A percentile compares a stretch with the other conserved stretches of the same genome.
Conservation (phyloP, 2,329 filamentous ascomycete species). For the Fusarium secorum region DNA sequence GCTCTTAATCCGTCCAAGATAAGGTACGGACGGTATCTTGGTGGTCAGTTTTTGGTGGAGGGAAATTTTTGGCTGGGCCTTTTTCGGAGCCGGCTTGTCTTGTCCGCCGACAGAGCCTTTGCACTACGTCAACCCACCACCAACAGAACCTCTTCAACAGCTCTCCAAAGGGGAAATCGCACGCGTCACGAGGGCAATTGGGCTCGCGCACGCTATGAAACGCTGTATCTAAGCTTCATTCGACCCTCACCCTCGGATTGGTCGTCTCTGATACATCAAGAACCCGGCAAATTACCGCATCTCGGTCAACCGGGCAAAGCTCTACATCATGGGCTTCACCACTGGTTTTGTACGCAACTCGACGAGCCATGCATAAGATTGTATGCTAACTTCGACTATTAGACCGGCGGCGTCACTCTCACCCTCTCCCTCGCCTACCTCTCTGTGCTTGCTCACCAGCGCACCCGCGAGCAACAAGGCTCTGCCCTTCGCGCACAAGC, state of each 20-base stretch:
- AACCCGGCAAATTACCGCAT: slow-evolving; percentile 44
- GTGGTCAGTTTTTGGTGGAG: slow-evolving; percentile 38
- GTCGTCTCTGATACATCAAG: slow-evolving; percentile 23
- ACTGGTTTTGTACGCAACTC: slow-evolving; percentile 73
- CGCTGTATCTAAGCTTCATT: slow-evolving; percentile 37
- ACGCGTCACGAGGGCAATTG: slow-evolving; percentile 37
- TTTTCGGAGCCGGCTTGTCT: slow-evolving; percentile 44
- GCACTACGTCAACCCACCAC: slow-evolving; percentile 44
- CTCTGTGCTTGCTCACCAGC: slow-evolving; percentile 73
- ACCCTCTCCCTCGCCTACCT: slow-evolving; percentile 78
- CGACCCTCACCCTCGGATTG: slow-evolving; percentile 30
- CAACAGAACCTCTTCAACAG: slow-evolving; percentile 34
- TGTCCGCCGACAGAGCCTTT: slow-evolving; percentile 39
- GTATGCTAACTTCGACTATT: slow-evolving; percentile 10
- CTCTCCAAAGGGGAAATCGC: slow-evolving; percentile 17
- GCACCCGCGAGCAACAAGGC: slow-evolving; percentile 68
- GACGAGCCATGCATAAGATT: background rate
- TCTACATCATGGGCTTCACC: slow-evolving; percentile 71
- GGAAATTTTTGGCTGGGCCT: slow-evolving; percentile 46
- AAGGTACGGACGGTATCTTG: background rate
- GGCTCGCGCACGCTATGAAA: slow-evolving; percentile 47
- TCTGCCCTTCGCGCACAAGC: slow-evolving; percentile 65
- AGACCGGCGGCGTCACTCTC: slow-evolving; percentile 80
- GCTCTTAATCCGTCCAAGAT: slow-evolving; percentile 6
- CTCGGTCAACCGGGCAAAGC: slow-evolving; percentile 38